Evolutionary conservation across 108 stramenopile species (phyloP).

Genomic region (Skeletonema menzelii): DNA sequence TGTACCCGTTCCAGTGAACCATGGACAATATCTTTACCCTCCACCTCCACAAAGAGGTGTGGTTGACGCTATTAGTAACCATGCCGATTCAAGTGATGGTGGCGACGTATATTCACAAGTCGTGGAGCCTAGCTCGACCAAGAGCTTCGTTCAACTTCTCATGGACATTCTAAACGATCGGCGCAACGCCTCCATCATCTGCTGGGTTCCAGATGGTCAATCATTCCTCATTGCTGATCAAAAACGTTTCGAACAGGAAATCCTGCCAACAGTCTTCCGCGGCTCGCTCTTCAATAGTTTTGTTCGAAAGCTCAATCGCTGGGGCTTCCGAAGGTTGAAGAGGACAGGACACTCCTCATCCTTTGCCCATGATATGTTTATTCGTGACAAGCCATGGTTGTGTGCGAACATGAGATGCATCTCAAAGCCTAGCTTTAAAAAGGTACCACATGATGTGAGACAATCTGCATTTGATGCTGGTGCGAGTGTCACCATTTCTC

Average conservation of each 20-base stretch:
- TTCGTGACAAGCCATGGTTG: slow-evolving; percentile 59
- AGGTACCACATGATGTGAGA: not conserved
- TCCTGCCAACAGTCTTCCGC: slow-evolving; percentile 84
- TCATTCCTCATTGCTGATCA: slow-evolving; percentile 76
- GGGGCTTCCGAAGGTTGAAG: slow-evolving; percentile 12
- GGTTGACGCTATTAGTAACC: too few relatives aligned
- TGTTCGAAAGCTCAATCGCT: slow-evolving; percentile 84
- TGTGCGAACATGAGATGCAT: slow-evolving; percentile 57
- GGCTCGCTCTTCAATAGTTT: slow-evolving; percentile 83
- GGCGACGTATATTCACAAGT: not conserved
- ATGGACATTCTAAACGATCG: slow-evolving; percentile 16
- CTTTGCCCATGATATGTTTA: slow-evolving; percentile 72
- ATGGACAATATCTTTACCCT: too few relatives aligned
- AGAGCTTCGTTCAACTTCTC: slow-evolving; percentile 9
- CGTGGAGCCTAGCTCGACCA: slow-evolving; percentile 1
- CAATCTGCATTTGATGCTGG: not conserved
- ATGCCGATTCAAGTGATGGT: too few relatives aligned
- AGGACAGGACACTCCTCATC: slow-evolving; percentile 48
- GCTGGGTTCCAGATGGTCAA: slow-evolving; percentile 71
- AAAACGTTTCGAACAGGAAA: slow-evolving; percentile 67
- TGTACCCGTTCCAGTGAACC: not conserved
- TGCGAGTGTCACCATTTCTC: not conserved
- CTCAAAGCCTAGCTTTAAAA: not conserved
- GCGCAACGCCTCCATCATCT: slow-evolving; percentile 22
- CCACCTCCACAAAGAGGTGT: too few relatives aligned